phyloP scores from a whole-genome alignment of 345 rosid genomes.

The Eucalyptus pauciflora region DNA sequence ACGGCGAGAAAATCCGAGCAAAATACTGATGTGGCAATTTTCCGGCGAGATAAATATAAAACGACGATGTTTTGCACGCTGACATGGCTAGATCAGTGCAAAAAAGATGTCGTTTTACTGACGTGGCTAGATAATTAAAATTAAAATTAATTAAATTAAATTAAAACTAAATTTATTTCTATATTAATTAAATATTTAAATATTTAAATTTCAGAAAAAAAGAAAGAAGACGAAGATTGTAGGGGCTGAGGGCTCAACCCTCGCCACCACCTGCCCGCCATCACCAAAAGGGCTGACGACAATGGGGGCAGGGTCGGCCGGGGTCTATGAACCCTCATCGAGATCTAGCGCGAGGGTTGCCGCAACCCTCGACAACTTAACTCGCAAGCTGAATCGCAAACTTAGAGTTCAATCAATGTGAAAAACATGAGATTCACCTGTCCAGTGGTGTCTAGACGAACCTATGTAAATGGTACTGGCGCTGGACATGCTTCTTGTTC shows the following conservation, averaged over 20 bases:
- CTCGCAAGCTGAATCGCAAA: background rate
- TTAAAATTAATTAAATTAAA: too few species aligned
- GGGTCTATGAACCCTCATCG: too few species aligned
- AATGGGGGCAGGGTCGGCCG: too few species aligned
- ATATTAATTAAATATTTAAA: too few species aligned
- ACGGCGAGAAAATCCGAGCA: fast-evolving
- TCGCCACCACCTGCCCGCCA: fast-evolving
- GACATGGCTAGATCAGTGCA: too few species aligned
- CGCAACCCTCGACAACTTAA: background rate
- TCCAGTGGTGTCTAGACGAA: background rate
- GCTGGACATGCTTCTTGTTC: background rate
- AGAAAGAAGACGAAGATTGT: too few species aligned
- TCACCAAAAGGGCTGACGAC: fast-evolving
- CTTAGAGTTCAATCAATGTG: background rate
- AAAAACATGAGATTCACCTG: background rate
- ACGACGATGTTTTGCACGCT: fast-evolving
- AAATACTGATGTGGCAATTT: fast-evolving
- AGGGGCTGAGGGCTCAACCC: too few species aligned
- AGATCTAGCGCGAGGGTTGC: too few species aligned
- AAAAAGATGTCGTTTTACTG: fast-evolving
- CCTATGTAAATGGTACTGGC: background rate
- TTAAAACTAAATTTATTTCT: too few species aligned
- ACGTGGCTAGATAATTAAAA: too few species aligned
- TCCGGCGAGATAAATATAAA: too few species aligned
- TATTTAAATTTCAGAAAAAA: too few species aligned